A percentile compares a stretch with the other conserved stretches of the same genome.
phyloP scores from a whole-genome alignment of 768 basidiomycete genomes.

The Tulasnella sp. region DNA sequence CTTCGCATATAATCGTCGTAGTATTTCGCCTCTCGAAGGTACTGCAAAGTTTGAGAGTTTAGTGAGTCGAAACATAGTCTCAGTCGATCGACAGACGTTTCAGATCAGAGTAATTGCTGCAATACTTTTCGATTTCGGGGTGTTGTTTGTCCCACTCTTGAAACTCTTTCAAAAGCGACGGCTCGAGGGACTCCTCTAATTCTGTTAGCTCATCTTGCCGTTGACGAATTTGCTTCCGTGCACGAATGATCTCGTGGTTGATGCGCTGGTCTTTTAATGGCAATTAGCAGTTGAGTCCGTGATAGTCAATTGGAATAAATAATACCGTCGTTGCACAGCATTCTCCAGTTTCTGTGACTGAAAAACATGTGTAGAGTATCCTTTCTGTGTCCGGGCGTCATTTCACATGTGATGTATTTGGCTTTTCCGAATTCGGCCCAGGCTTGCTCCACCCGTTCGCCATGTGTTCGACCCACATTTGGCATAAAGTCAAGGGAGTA shows the following conservation, averaged over 20 bases:
- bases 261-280: background rate
- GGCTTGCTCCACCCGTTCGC: background rate
- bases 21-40: background rate
- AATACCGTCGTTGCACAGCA: background rate
- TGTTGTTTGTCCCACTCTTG: background rate
- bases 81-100: background rate
- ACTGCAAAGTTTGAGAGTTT: background rate
- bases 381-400: background rate
- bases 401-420: background rate
- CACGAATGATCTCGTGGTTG: background rate
- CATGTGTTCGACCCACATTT: background rate
- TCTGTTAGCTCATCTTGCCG: background rate
- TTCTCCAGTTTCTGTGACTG: background rate
- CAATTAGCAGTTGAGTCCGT: background rate
- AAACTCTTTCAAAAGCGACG: background rate
- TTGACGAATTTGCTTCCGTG: background rate
- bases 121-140: background rate
- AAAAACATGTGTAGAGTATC: background rate
- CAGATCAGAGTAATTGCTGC: background rate
- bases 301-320: no score
- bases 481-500: constrained; percentile 1
- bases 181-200: background rate
- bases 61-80: background rate
- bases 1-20: background rate
- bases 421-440: background rate